Conservation (phyloP, 2,329 filamentous ascomycete species). For the Diplodia seriata region DNA sequence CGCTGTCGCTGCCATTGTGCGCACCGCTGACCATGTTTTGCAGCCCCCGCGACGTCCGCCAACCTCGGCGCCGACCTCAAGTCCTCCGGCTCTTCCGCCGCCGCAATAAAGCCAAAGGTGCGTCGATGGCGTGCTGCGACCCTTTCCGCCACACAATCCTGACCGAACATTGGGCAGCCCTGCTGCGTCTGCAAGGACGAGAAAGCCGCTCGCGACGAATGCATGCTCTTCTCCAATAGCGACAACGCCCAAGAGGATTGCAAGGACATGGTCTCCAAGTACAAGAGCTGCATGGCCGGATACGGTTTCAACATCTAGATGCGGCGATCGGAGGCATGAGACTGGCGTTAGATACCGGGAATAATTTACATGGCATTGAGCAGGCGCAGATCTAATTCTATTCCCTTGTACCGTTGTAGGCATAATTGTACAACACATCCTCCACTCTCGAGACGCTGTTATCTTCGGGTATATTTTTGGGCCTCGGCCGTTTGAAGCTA, state of each 20-base stretch:
- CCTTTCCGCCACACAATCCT: conserved; percentile 23
- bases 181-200: conserved; percentile 98
- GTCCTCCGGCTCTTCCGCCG: conserved; percentile 47
- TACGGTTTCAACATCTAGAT: conserved; percentile 77
- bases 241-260: conserved; percentile 85
- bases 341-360: conserved; percentile 41
- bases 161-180: conserved; percentile 64
- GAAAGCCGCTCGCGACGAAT: conserved; percentile 91
- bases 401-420: conserved; percentile 14
- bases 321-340: conserved; percentile 1
- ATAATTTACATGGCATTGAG: conserved; percentile 44
- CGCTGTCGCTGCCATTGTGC: not conserved
- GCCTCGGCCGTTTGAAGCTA: not conserved
- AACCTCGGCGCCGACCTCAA: conserved; percentile 57
- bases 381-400: conserved; percentile 18
- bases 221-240: conserved; percentile 94
- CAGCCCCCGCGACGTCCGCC: conserved; percentile 40
- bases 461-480: conserved; percentile 6
- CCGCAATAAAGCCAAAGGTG: conserved; percentile 55
- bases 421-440: conserved; percentile 22
- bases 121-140: conserved; percentile 23
- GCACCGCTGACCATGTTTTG: not conserved
- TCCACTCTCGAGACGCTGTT: conserved; percentile 19
- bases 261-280: conserved; percentile 80
- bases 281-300: conserved; percentile 89